Evolutionary conservation across 2,329 filamentous ascomycete species (phyloP).

Genomic region (Colletotrichum gloeosporioides): DNA sequence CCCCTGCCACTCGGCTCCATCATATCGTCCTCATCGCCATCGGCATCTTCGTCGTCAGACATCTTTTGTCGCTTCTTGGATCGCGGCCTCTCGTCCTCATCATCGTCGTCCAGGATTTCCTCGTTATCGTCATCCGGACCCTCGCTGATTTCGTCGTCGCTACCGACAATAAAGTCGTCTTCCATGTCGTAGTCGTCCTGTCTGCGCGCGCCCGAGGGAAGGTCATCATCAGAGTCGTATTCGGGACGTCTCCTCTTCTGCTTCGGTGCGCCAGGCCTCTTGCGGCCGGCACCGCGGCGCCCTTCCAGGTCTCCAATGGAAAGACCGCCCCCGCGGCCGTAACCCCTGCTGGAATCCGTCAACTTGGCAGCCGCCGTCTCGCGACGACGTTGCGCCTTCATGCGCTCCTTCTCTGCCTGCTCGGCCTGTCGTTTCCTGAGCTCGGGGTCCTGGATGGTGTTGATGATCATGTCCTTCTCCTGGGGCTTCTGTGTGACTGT

Average conservation of each 20-base stretch:
- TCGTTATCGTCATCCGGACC: constrained; percentile 68
- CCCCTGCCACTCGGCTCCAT: constrained; percentile 46
- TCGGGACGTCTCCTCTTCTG: constrained; percentile 63
- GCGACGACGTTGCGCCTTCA: constrained; percentile 68
- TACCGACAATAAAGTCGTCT: constrained; percentile 79
- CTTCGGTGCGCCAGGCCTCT: constrained; percentile 56
- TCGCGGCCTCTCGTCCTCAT: constrained; percentile 48
- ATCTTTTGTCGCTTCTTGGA: constrained; percentile 56
- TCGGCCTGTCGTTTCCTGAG: constrained; percentile 77
- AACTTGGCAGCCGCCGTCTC: constrained; percentile 72
- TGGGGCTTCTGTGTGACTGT: constrained; percentile 63
- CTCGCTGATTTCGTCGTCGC: constrained; percentile 70
- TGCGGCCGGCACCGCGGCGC: constrained; percentile 56
- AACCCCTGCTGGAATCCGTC: constrained; percentile 54
- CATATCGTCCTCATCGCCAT: constrained; percentile 56
- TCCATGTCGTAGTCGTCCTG: constrained; percentile 80
- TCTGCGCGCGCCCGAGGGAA: constrained; percentile 63
- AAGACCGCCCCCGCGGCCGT: constrained; percentile 61
- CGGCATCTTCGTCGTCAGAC: constrained; percentile 51
- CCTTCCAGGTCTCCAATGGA: constrained; percentile 75
- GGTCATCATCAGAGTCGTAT: constrained; percentile 80
- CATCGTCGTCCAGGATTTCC: constrained; percentile 58
- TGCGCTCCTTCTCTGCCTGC: constrained; percentile 74
- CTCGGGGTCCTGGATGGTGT: constrained; percentile 76
- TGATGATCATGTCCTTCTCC: constrained; percentile 70